Percentiles rank a stretch among this genome's conserved stretches.
Conservation (phyloP, 1,139 yeast genomes). For the Yamadazyma blattariae region DNA sequence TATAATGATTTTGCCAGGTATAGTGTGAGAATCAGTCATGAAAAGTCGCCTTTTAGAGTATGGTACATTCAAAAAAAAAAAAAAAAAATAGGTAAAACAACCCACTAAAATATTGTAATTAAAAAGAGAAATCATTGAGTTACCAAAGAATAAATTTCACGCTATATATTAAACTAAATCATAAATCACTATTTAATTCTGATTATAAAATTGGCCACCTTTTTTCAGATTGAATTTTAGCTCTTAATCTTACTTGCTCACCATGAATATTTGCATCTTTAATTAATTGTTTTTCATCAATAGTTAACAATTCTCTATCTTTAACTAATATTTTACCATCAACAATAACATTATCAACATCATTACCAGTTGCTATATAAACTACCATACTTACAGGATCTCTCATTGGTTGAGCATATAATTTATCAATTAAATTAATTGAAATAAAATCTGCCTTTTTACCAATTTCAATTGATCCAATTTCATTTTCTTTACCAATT, state of each 20-base stretch:
- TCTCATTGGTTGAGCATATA: conserved; percentile 14
- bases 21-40: no score
- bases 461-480: conserved; percentile 22
- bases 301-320: conserved; percentile 14
- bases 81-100: no score
- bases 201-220: conserved; percentile 10
- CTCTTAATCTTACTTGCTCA: conserved; percentile 9
- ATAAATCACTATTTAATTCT: no score
- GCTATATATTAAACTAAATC: no score
- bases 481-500: conserved; percentile 14
- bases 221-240: conserved; percentile 5
- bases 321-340: conserved; percentile 17
- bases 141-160: no score
- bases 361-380: conserved; percentile 19
- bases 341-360: conserved; percentile 17
- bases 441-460: conserved; percentile 21
- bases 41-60: no score
- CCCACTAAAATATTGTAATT: no score
- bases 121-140: no score
- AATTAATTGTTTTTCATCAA: conserved; percentile 19
- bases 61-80: no score
- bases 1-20: no score
- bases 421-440: conserved; percentile 15
- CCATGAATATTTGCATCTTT: conserved; percentile 15
- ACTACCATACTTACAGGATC: conserved; percentile 20